A percentile compares a stretch with the other conserved stretches of the same genome.
Conservation (phyloP, 306 rosid genomes). For the Sicyos baderoa region DNA sequence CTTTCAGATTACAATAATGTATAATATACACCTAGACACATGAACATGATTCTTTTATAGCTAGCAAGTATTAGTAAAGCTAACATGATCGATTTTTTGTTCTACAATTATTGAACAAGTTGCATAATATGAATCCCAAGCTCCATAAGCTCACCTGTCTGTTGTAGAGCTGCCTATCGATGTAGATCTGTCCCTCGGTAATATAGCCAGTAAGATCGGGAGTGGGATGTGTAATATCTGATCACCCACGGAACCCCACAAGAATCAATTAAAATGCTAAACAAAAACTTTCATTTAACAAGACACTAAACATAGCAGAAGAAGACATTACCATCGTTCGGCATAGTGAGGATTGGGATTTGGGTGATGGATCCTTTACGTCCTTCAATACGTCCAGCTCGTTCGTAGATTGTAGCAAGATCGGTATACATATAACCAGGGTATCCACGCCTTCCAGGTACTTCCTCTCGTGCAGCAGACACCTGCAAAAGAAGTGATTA, state of each 20-base stretch:
- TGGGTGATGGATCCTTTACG: constrained; percentile 97
- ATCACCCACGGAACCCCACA: neutral
- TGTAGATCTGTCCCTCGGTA: constrained; percentile 96
- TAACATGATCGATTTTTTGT: too few species aligned
- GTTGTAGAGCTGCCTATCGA: constrained; percentile 89
- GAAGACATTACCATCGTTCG: constrained; percentile 68
- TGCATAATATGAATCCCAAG: neutral
- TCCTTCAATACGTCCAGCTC: constrained; percentile 99
- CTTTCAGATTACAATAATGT: neutral
- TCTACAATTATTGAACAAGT: too few species aligned
- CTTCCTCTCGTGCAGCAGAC: constrained; percentile 99
- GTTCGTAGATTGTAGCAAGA: constrained; percentile 97
- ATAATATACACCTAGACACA: neutral
- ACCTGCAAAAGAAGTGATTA: constrained; percentile 44
- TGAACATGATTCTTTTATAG: neutral
- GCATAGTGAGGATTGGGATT: constrained; percentile 97
- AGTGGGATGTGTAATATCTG: constrained; percentile 98
- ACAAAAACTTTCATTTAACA: constrained; percentile 11
- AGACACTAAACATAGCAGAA: constrained; percentile 15
- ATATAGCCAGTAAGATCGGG: constrained; percentile 99
- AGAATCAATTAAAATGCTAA: neutral
- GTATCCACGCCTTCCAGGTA: constrained; percentile 99
- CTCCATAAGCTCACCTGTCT: constrained; percentile 60
- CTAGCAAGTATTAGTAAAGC: neutral
- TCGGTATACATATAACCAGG: constrained; percentile 99